Conservation (phyloP, 208 protist species). For the Tetramitus jugosus region DNA sequence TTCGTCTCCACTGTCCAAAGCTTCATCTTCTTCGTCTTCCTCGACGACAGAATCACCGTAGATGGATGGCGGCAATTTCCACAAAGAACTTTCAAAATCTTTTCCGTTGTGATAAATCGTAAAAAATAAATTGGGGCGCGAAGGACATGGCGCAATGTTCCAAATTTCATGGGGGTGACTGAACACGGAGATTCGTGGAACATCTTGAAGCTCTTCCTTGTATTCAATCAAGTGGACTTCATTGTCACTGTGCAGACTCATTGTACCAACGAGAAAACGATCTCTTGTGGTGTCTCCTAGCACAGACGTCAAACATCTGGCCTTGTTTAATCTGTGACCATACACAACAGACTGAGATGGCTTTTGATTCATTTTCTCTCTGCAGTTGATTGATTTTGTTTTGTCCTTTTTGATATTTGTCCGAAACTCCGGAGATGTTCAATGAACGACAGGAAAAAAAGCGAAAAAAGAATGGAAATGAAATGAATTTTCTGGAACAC, state of each 20-base stretch:
- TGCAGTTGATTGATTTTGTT: too few species aligned
- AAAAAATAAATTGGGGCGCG: background rate
- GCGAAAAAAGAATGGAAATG: too few species aligned
- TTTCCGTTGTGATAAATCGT: background rate
- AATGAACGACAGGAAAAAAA: too few species aligned
- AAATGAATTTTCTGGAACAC: too few species aligned
- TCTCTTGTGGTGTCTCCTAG: background rate
- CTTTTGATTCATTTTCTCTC: too few species aligned
- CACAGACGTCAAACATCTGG: background rate
- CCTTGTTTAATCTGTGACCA: conserved; percentile 11
- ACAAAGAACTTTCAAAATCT: background rate
- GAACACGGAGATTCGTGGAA: background rate
- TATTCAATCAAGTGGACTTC: conserved; percentile 20
- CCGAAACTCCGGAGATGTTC: too few species aligned
- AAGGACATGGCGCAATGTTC: background rate
- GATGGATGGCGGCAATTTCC: background rate
- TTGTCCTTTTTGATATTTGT: too few species aligned
- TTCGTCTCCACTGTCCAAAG: background rate
- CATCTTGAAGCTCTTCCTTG: background rate
- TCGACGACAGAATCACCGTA: background rate
- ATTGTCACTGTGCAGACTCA: background rate
- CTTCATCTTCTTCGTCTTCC: background rate
- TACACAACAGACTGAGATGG: background rate
- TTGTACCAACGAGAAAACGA: conserved; percentile 10
- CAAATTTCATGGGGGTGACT: background rate